These are phyloP conservation scores for Rhododendron mucronatum DNA, from an alignment of 148 eudicot species.

Conservation along the genomic window DNA sequence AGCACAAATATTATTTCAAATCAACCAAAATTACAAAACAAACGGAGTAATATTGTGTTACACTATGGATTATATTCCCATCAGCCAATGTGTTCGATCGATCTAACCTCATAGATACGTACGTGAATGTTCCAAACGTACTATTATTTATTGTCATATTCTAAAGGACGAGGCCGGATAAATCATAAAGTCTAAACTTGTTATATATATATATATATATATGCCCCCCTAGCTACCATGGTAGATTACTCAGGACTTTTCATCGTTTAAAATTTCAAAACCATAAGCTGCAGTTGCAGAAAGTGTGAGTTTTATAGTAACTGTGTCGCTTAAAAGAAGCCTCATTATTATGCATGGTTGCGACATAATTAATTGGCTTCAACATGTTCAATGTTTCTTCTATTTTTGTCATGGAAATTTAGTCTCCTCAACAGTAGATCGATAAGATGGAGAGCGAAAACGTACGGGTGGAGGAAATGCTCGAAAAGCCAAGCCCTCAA, in stretches of 20 bases:
- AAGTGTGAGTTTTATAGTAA: not conserved
- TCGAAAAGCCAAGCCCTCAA: slow-evolving; percentile 95
- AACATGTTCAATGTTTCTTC: not conserved
- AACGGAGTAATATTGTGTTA: not conserved
- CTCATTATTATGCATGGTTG: not conserved
- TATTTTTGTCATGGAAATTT: not conserved
- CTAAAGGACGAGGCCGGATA: not conserved
- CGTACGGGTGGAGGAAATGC: slow-evolving; percentile 97
- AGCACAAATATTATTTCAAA: not conserved
- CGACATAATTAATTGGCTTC: not conserved
- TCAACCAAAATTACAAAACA: no score
- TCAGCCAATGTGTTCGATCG: no score
- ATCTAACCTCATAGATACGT: no score
- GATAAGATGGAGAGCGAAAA: slow-evolving; percentile 11
- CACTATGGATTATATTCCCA: no score
- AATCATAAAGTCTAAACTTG: not conserved
- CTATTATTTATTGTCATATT: no score
- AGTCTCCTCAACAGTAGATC: not conserved
- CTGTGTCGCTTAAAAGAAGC: not conserved
- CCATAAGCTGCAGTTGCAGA: not conserved
- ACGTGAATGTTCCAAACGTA: no score
- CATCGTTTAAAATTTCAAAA: not conserved
- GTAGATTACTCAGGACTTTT: not conserved
- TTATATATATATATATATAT: no score
- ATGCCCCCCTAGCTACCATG: not conserved